These are phyloP conservation scores for Zea luxurians DNA, from an alignment of 176 grass and related monocot species.

Conservation along the genomic window DNA sequence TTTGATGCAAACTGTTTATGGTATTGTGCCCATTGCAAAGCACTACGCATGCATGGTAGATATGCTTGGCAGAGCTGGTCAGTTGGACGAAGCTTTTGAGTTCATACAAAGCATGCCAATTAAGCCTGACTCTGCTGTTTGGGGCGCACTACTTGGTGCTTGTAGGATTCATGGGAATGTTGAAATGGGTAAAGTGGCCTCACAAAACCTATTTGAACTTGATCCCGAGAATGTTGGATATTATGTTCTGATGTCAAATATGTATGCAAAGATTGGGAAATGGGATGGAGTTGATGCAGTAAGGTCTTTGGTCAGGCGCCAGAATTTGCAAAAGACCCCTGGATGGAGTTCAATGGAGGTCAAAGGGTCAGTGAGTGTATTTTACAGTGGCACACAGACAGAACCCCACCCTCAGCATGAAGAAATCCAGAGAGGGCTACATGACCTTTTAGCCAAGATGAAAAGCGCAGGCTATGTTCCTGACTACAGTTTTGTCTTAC, in stretches of 20 bases:
- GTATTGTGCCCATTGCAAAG: constrained; percentile 47
- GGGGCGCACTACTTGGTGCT: constrained; percentile 74
- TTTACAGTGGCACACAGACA: constrained; percentile 67
- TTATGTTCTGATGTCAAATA: constrained; percentile 77
- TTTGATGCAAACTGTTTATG: constrained; percentile 49
- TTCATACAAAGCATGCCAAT: constrained; percentile 55
- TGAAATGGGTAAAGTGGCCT: constrained; percentile 62
- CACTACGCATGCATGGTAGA: constrained; percentile 80
- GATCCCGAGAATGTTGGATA: constrained; percentile 73
- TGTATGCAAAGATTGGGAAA: constrained; percentile 76
- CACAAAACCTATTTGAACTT: constrained; percentile 61
- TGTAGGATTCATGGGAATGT: constrained; percentile 80
- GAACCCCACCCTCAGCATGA: constrained; percentile 59
- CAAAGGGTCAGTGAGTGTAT: constrained; percentile 59
- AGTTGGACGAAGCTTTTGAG: constrained; percentile 59
- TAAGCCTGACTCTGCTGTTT: constrained; percentile 66
- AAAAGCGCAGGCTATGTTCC: constrained; percentile 68
- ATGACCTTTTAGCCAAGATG: constrained; percentile 55
- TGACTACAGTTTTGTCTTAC: constrained; percentile 77
- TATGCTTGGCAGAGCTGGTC: constrained; percentile 59
- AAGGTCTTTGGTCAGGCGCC: constrained; percentile 61
- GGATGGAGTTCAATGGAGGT: constrained; percentile 86
- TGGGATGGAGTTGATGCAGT: constrained; percentile 80
- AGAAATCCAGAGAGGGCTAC: constrained; percentile 62
- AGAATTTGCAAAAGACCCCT: constrained; percentile 68